These are phyloP conservation scores for Kurtzmaniella fragi DNA, from an alignment of 805 yeast genomes.

Conservation along the genomic window DNA sequence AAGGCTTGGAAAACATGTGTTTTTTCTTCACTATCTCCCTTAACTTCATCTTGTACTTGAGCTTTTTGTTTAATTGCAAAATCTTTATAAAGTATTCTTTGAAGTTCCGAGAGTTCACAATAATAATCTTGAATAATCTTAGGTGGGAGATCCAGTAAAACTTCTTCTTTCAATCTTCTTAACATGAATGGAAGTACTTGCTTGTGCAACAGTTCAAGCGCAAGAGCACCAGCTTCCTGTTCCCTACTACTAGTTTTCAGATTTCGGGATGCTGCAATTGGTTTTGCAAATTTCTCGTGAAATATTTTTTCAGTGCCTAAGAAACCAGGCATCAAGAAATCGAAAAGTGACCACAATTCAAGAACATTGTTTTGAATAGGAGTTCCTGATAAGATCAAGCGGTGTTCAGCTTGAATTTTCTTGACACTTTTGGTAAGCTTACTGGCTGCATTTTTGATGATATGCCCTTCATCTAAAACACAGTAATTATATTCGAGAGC, in stretches of 20 bases:
- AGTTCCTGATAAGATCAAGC: constrained; percentile 90
- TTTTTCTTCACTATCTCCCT: constrained; percentile 33
- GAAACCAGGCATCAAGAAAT: constrained; percentile 98
- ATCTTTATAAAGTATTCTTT: constrained; percentile 80
- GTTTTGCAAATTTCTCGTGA: constrained; percentile 95
- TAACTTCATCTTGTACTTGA: constrained; percentile 61
- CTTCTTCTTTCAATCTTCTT: constrained; percentile 94
- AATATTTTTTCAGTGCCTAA: constrained; percentile 91
- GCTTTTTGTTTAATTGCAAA: constrained; percentile 83
- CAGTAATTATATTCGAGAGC: constrained; percentile 80
- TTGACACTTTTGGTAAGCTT: constrained; percentile 89
- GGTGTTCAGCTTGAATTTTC: constrained; percentile 74
- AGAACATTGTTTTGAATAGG: constrained; percentile 97
- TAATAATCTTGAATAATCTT: constrained; percentile 97
- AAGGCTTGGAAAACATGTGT: constrained; percentile 96
- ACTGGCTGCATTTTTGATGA: constrained; percentile 86
- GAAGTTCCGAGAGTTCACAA: constrained; percentile 90
- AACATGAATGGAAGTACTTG: constrained; percentile 96
- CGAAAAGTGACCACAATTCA: constrained; percentile 96
- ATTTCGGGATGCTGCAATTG: constrained; percentile 89
- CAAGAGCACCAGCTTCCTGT: constrained; percentile 95
- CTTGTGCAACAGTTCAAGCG: constrained; percentile 91
- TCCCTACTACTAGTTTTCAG: constrained; percentile 86
- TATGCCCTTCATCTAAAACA: constrained; percentile 96
- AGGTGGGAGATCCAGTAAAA: constrained; percentile 92